Conservation (phyloP, 192 early-diverging fungal species). For the Entomortierella beljakovae region DNA sequence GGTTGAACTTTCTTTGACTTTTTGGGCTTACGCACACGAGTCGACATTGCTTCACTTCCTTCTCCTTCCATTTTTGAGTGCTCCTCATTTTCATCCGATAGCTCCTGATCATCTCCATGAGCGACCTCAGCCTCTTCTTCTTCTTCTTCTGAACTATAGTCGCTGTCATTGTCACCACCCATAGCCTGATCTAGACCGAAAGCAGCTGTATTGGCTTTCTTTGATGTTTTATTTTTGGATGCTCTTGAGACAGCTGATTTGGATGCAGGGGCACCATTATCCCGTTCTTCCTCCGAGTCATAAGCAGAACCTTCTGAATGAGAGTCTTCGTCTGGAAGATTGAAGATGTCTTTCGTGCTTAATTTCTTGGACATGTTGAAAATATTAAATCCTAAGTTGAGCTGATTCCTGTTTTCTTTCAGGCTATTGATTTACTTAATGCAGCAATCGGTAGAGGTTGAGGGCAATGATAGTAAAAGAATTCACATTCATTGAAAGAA, state of each 20-base stretch:
- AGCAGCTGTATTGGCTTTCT: conserved; percentile 22
- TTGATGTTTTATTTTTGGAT: conserved; percentile 3
- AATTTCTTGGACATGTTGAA: conserved; percentile 30
- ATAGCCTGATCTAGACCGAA: conserved; percentile 38
- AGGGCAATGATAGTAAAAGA: neutral
- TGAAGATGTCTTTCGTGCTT: conserved; percentile 42
- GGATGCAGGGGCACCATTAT: neutral
- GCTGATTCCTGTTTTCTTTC: too few relatives aligned
- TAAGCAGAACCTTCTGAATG: conserved; percentile 35
- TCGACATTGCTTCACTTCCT: neutral
- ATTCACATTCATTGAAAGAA: neutral
- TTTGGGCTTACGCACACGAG: conserved; percentile 25
- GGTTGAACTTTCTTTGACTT: conserved; percentile 68
- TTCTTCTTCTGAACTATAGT: conserved; percentile 31
- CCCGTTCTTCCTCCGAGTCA: conserved; percentile 38
- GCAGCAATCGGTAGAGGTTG: too few relatives aligned
- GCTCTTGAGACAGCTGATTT: conserved; percentile 4
- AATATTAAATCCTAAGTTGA: too few relatives aligned
- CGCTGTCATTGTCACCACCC: conserved; percentile 23
- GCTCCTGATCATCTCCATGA: conserved; percentile 5
- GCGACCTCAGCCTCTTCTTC: conserved; percentile 39
- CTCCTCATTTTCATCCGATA: neutral
- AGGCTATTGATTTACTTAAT: too few relatives aligned
- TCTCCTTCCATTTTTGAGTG: neutral
- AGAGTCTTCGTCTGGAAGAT: conserved; percentile 33